Conservation (phyloP, 129 eudicot genomes). For the Lonicera japonica region DNA sequence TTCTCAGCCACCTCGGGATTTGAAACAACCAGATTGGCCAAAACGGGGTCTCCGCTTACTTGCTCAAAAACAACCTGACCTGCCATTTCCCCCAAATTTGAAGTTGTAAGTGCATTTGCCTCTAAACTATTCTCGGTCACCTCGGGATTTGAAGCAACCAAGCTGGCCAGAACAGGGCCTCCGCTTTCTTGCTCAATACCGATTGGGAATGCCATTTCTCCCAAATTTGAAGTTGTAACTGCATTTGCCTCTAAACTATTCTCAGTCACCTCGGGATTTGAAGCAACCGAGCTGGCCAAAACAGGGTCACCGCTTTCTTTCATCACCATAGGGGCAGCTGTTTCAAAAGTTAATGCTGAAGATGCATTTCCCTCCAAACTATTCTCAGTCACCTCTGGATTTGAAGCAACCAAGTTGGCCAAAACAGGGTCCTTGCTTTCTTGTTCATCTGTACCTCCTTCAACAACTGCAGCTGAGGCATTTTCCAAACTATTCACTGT, state of each 20-base stretch:
- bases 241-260: neutral
- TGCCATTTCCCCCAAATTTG: no score
- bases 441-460: neutral
- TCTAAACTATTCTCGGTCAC: no score
- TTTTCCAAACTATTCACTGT: neutral
- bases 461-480: no score
- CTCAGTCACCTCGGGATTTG: neutral
- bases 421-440: constrained; percentile 3
- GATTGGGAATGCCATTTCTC: no score
- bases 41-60: no score
- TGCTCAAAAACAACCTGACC: no score
- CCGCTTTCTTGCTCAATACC: no score
- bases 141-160: no score
- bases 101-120: no score
- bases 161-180: no score
- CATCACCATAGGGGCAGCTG: no score
- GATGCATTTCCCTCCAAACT: neutral
- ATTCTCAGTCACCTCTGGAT: neutral
- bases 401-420: neutral
- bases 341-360: neutral
- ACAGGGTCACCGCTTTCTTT: neutral
- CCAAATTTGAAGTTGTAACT: neutral
- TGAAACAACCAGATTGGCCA: no score
- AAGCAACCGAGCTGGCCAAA: neutral
- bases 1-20: neutral